phyloP scores from a whole-genome alignment of 495 filamentous ascomycete species.

The Ramalina intermedia region DNA sequence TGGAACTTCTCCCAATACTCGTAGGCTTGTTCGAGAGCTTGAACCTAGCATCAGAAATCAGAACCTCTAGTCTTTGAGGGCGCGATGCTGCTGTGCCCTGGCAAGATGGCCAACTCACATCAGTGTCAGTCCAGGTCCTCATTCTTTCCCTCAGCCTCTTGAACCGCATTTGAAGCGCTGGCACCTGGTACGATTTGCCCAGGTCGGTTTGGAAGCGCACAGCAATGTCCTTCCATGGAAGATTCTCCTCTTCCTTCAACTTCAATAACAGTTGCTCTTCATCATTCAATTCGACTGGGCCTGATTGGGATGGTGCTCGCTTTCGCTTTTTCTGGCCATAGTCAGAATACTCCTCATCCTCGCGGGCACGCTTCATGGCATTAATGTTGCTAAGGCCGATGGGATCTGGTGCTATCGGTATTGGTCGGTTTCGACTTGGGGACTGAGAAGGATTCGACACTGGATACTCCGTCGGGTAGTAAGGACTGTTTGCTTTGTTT shows the following conservation, averaged over 20 bases:
- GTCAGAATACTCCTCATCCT: slow-evolving; percentile 17
- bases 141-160: slow-evolving; percentile 49
- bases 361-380: slow-evolving; percentile 16
- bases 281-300: slow-evolving; percentile 31
- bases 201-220: slow-evolving; percentile 46
- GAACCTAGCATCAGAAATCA: slow-evolving; percentile 24
- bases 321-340: slow-evolving; percentile 16
- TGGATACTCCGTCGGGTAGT: slow-evolving; percentile 11
- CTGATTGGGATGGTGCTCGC: slow-evolving; percentile 16
- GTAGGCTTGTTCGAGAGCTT: slow-evolving; percentile 31
- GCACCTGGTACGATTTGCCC: slow-evolving; percentile 50
- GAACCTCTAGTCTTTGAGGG: slow-evolving; percentile 10
- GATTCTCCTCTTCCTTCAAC: slow-evolving; percentile 49
- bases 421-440: slow-evolving; percentile 9
- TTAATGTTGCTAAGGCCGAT: slow-evolving; percentile 19
- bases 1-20: slow-evolving; percentile 37
- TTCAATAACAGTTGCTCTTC: slow-evolving; percentile 54
- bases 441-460: slow-evolving; percentile 9
- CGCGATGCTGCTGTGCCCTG: neutral
- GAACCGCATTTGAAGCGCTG: slow-evolving; percentile 60
- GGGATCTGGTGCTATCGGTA: slow-evolving; percentile 18
- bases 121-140: slow-evolving; percentile 50
- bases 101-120: slow-evolving; percentile 35
- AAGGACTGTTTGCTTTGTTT: slow-evolving; percentile 10
- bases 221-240: slow-evolving; percentile 58